Evolutionary conservation across 345 rosid genomes (phyloP).

Genomic region (Barbarea vulgaris): DNA sequence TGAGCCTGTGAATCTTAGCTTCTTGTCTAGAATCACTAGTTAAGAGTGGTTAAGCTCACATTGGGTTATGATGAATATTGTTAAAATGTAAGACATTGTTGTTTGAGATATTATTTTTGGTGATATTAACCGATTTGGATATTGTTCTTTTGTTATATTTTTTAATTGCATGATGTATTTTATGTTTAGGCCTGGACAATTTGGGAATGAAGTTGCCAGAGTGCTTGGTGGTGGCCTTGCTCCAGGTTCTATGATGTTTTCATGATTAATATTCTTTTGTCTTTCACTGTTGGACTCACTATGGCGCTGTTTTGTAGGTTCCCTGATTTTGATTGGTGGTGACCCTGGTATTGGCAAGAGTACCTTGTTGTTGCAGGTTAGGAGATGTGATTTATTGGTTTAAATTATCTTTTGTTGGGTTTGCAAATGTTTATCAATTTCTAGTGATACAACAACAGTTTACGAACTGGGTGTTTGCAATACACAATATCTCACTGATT

Average conservation of each 20-base stretch:
- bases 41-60: not conserved
- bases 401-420: not conserved
- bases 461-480: not conserved
- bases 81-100: no score
- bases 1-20: not conserved
- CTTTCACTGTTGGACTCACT: not conserved
- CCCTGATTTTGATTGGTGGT: constrained; percentile 86
- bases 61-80: not conserved
- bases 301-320: constrained; percentile 52
- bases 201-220: constrained; percentile 83
- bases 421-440: not conserved
- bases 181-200: constrained; percentile 61
- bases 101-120: not conserved
- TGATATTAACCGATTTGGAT: not conserved
- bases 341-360: constrained; percentile 99
- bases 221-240: constrained; percentile 98
- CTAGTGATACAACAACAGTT: not conserved
- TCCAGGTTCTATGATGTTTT: constrained; percentile 60
- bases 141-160: not conserved
- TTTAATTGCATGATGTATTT: constrained; percentile 25
- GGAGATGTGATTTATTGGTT: not conserved
- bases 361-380: constrained; percentile 85
- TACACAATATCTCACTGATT: constrained; percentile 12
- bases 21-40: not conserved
- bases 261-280: constrained; percentile 10